phyloP scores from a whole-genome alignment of 2,329 filamentous ascomycete species.

The Aspergillus pseudoviridinutans region DNA sequence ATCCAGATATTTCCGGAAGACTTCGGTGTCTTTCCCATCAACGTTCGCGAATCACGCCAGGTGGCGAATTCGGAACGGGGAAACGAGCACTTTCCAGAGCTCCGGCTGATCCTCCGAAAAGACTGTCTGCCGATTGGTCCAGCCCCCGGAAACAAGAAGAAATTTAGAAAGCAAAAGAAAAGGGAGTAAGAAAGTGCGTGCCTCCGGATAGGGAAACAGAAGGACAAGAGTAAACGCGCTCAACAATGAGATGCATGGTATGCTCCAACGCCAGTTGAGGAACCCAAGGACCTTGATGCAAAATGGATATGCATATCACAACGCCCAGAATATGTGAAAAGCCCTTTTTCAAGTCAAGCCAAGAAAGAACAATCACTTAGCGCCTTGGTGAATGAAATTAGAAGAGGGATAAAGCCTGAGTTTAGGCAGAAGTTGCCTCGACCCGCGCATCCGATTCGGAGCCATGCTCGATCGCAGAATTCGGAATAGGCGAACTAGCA shows the following conservation, averaged over 20 bases:
- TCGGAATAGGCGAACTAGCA: neutral
- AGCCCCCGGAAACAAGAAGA: neutral
- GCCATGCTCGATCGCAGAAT: neutral
- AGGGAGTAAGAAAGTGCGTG: neutral
- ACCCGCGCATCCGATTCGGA: neutral
- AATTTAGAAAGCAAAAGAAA: constrained; percentile 1
- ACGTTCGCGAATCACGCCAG: neutral
- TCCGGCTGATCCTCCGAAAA: neutral
- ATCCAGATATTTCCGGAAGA: neutral
- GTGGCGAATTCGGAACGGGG: neutral
- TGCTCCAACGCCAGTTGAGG: neutral
- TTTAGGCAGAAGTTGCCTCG: neutral
- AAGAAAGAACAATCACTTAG: neutral
- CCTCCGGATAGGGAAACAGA: neutral
- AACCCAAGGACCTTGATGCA: neutral
- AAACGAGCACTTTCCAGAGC: neutral
- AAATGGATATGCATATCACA: neutral
- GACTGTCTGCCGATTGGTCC: neutral
- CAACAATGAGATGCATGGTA: neutral
- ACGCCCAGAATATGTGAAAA: neutral
- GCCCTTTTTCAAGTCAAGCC: neutral
- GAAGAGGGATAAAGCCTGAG: neutral
- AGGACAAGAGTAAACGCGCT: neutral
- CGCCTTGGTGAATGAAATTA: neutral
- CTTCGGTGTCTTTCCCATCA: neutral